Evolutionary conservation across 805 yeast genomes (phyloP), one percentile per base, ranked within the genome.

Genomic region (Saccharomycopsis sp.): DNA sequence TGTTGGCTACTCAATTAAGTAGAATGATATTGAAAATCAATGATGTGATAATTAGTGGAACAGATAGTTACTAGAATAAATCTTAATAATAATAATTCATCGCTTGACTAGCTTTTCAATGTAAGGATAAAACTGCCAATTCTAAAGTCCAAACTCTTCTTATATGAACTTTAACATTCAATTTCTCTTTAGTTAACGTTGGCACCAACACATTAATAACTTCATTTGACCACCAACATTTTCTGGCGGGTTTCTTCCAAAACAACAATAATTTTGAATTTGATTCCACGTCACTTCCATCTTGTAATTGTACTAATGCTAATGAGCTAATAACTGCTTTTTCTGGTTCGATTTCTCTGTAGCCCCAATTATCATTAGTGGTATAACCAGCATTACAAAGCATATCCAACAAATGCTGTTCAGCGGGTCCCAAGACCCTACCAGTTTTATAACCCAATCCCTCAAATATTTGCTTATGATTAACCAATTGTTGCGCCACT

Each of bases 241-340:
- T 93, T 58, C 97, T 75, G 2, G 98, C 98, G 1, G 98, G 98
- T 59, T 93, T 93, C 51, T 95, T 75, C 97, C 98, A 93, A 59
- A 93, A 93, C 42, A 93, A 66, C 29, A 93, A 68, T 41, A 93
- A 71, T 61, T 93, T 93, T 54, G 62, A 58, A 32, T 49, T 49
- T 13, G 41, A 26, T 13, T 49, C 50, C 4, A 13, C 36, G 29
- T 16, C 42, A 19, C 55, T 59, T 5, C 59, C 63, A 27, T 65
- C 64, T 46, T 64, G 67, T 45, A 80, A 65, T 42, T 82, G 75
- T 21, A 81, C 83, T 57, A 86, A 72, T 60, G 86, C 81, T 54
- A 93, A 67, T 8, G 96, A 85, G 53, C 83, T 79, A 37, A 93
- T 73, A n/a, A 87, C 90, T 9, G 97, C 82, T 57, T 84, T 84